Evolutionary conservation across 106 monocot species (phyloP).

Genomic region (Dendrobium nobile): DNA sequence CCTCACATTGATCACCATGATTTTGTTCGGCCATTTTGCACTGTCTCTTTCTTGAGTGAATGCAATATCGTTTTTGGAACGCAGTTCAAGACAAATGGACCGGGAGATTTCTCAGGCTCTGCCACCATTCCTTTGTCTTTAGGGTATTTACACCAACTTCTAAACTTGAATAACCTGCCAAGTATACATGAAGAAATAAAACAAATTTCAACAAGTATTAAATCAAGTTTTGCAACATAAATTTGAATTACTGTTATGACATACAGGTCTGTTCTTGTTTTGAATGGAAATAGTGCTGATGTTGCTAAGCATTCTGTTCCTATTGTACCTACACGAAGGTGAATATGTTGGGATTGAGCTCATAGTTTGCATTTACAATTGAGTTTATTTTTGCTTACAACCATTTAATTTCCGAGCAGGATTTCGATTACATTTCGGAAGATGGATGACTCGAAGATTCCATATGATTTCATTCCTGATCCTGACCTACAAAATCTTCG

Average conservation of each 20-base stretch:
- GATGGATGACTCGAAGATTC: slow-evolving; percentile 50
- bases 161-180: too few relatives aligned
- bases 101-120: slow-evolving; percentile 35
- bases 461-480: not conserved
- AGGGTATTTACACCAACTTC: slow-evolving; percentile 20
- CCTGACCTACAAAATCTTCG: too few relatives aligned
- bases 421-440: slow-evolving; percentile 69
- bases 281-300: slow-evolving; percentile 80
- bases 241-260: not conserved
- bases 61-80: slow-evolving; percentile 43
- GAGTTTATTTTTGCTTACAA: not conserved
- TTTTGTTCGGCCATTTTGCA: slow-evolving; percentile 51
- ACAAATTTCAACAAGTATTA: not conserved
- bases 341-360: not conserved
- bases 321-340: slow-evolving; percentile 27
- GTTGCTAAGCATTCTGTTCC: slow-evolving; percentile 78
- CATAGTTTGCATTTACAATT: not conserved
- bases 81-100: slow-evolving; percentile 27
- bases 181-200: not conserved
- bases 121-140: slow-evolving; percentile 32
- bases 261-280: slow-evolving; percentile 58
- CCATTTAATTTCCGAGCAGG: slow-evolving; percentile 13
- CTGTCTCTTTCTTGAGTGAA: slow-evolving; percentile 38
- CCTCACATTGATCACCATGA: slow-evolving; percentile 60
- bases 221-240: not conserved